Conservation (phyloP, 352 stramenopile genomes). For the Globisporangium heterothallicum region DNA sequence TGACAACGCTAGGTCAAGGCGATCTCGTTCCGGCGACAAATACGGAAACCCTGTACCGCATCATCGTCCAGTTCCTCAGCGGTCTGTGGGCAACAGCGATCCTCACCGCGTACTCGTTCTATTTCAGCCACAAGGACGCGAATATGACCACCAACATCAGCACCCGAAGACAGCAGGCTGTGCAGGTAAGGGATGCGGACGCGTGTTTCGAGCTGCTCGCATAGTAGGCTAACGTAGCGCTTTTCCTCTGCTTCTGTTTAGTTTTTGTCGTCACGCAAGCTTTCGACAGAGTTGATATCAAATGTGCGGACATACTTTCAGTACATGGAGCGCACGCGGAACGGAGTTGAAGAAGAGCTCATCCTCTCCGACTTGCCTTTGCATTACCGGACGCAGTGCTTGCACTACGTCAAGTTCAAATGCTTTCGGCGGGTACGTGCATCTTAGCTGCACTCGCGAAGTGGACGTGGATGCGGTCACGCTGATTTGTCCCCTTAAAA, state of each 20-base stretch:
- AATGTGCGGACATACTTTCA: slow-evolving; percentile 56
- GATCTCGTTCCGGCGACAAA: slow-evolving; percentile 56
- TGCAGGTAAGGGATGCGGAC: slow-evolving; percentile 18
- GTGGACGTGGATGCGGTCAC: not conserved
- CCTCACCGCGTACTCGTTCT: slow-evolving; percentile 66
- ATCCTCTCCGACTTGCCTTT: slow-evolving; percentile 37
- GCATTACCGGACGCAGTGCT: slow-evolving; percentile 49
- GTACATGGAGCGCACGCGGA: slow-evolving; percentile 69
- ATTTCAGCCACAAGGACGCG: slow-evolving; percentile 60
- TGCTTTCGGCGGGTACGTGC: slow-evolving; percentile 24
- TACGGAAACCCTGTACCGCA: slow-evolving; percentile 49
- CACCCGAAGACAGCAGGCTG: slow-evolving; percentile 52
- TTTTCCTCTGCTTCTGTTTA: slow-evolving; percentile 4
- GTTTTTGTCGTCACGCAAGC: slow-evolving; percentile 42
- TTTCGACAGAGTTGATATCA: slow-evolving; percentile 19
- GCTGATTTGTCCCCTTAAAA: not conserved
- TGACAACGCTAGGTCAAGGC: slow-evolving; percentile 64
- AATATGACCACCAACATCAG: slow-evolving; percentile 56
- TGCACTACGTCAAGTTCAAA: slow-evolving; percentile 48
- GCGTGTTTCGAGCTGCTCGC: not conserved
- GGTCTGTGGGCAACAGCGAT: slow-evolving; percentile 67
- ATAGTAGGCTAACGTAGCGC: not conserved
- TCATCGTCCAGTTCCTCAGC: slow-evolving; percentile 53
- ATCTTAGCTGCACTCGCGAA: not conserved
- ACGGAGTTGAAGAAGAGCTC: slow-evolving; percentile 43